Percentiles rank a stretch among this genome's conserved stretches.
phyloP scores from a whole-genome alignment of 805 yeast genomes.

The Candida stauntonica region DNA sequence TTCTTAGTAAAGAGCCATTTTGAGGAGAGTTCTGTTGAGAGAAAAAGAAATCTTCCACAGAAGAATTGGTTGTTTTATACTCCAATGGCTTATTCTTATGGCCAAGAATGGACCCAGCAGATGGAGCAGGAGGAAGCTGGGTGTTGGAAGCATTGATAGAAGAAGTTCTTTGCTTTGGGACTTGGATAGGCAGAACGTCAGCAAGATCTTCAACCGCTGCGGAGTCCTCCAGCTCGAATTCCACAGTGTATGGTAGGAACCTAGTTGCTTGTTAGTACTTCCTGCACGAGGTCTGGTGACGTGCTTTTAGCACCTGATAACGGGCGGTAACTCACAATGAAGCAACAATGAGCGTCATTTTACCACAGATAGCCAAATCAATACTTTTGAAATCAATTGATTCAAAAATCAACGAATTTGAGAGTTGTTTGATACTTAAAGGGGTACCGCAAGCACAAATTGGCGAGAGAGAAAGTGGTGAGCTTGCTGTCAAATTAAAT shows the following conservation, averaged over 20 bases:
- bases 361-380: too few species aligned
- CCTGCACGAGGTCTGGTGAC: not conserved
- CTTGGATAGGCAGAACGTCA: constrained; percentile 14
- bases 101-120: constrained; percentile 8
- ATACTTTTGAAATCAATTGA: not conserved
- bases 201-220: constrained; percentile 31
- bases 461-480: too few species aligned
- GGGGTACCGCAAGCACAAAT: too few species aligned
- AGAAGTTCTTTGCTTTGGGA: constrained; percentile 20
- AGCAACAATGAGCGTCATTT: constrained; percentile 66
- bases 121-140: constrained; percentile 19
- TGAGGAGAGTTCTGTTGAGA: constrained; percentile 12
- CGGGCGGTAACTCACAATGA: constrained; percentile 55
- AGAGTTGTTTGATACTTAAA: too few species aligned
- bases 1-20: constrained; percentile 6
- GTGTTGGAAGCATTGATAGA: constrained; percentile 14
- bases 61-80: constrained; percentile 15
- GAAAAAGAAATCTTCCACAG: constrained; percentile 27
- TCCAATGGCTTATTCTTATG: constrained; percentile 2
- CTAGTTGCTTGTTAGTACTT: constrained; percentile 27
- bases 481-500: too few species aligned
- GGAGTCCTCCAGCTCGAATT: constrained; percentile 35
- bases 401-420: too few species aligned
- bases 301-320: too few species aligned
- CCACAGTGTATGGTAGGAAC: constrained; percentile 74